Conservation (phyloP, 805 yeast species). For the Teunomyces lycoperdinae region DNA sequence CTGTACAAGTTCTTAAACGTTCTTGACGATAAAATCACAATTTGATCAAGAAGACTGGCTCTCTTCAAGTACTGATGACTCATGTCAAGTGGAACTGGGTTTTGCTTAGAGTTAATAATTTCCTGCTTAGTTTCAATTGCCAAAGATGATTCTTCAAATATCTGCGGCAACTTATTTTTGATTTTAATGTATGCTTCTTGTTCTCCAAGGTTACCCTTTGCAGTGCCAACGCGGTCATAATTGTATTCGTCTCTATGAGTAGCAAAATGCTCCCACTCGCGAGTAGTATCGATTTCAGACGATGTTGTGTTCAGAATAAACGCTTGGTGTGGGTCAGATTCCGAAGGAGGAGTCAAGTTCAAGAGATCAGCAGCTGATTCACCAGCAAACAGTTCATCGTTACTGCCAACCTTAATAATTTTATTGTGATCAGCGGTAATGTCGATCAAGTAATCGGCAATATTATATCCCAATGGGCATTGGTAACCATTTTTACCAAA, state of each 20-base stretch:
- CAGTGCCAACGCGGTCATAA: constrained; percentile 18
- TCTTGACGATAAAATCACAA: constrained; percentile 73
- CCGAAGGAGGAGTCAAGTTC: constrained; percentile 13
- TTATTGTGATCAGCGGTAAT: constrained; percentile 67
- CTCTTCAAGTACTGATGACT: constrained; percentile 35
- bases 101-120: constrained; percentile 25
- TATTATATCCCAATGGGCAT: constrained; percentile 87
- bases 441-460: constrained; percentile 92
- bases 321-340: constrained; percentile 24
- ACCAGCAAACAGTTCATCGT: constrained; percentile 7
- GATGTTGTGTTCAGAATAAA: constrained; percentile 21
- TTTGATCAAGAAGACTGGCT: constrained; percentile 64
- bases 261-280: constrained; percentile 87
- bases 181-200: constrained; percentile 19
- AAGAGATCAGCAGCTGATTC: constrained; percentile 5
- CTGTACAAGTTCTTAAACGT: constrained; percentile 91
- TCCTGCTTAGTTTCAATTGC: constrained; percentile 40
- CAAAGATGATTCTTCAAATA: constrained; percentile 38
- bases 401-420: constrained; percentile 19
- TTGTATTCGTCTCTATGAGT: constrained; percentile 71
- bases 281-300: constrained; percentile 55
- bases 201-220: constrained; percentile 15
- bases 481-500: constrained; percentile 71
- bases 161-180: constrained; percentile 27
- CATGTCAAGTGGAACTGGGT: constrained; percentile 25